phyloP scores from a whole-genome alignment of 768 basidiomycete genomes.

The Lactarius hengduanensis region DNA sequence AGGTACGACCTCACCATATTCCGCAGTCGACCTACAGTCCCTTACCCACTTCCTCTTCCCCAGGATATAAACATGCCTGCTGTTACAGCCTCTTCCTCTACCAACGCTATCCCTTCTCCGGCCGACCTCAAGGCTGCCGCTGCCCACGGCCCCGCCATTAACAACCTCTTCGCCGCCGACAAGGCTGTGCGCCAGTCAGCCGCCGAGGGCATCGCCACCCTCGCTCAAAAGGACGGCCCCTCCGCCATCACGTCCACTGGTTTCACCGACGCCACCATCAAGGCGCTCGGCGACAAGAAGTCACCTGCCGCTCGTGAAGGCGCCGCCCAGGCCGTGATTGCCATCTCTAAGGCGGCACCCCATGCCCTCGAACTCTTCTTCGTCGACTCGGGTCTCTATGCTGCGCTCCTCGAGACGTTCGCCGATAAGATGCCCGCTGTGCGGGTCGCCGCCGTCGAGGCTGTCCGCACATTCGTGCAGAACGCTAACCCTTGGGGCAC shows the following conservation, averaged over 20 bases:
- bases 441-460: slow-evolving; percentile 80
- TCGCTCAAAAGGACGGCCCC: slow-evolving; percentile 83
- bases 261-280: slow-evolving; percentile 71
- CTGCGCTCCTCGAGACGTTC: slow-evolving; percentile 84
- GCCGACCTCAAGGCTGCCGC: slow-evolving; percentile 66
- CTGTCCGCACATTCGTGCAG: slow-evolving; percentile 71
- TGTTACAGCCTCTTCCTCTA: slow-evolving; percentile 61
- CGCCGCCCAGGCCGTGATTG: slow-evolving; percentile 68
- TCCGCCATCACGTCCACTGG: slow-evolving; percentile 65
- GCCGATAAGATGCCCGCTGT: slow-evolving; percentile 94
- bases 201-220: slow-evolving; percentile 63
- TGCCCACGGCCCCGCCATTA: slow-evolving; percentile 46
- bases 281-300: slow-evolving; percentile 94
- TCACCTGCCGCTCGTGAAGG: slow-evolving; percentile 88
- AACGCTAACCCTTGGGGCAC: slow-evolving; percentile 89
- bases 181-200: slow-evolving; percentile 77
- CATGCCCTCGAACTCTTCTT: slow-evolving; percentile 88
- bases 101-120: slow-evolving; percentile 58
- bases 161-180: slow-evolving; percentile 80
- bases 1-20: slow-evolving; percentile 38
- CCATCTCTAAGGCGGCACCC: slow-evolving; percentile 57
- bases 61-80: slow-evolving; percentile 77
- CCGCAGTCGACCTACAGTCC: neutral
- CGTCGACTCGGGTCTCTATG: slow-evolving; percentile 82
- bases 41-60: neutral